phyloP scores from a whole-genome alignment of 2,329 filamentous ascomycete species.

The Talaromyces funiculosus region DNA sequence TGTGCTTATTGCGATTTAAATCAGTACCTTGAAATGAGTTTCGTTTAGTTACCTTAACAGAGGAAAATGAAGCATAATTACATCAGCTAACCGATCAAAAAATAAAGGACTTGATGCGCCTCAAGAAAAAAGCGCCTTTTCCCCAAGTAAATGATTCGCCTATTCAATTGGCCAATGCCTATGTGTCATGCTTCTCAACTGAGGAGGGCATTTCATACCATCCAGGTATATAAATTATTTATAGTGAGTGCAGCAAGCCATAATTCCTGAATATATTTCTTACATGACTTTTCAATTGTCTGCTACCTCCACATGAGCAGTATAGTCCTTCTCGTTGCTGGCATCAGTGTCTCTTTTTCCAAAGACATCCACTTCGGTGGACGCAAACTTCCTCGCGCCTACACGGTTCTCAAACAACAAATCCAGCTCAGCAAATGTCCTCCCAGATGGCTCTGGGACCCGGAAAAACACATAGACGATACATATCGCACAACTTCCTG shows the following conservation, averaged over 20 bases:
- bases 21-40: not conserved
- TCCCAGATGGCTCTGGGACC: constrained; percentile 25
- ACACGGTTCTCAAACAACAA: constrained; percentile 21
- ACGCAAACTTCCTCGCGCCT: constrained; percentile 15
- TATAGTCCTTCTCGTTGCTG: not conserved
- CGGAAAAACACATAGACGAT: constrained; percentile 19
- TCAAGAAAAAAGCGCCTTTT: not conserved
- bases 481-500: not conserved
- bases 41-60: not conserved
- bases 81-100: too few relatives aligned
- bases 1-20: too few relatives aligned
- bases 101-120: too few relatives aligned
- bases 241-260: not conserved
- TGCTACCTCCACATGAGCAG: not conserved
- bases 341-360: not conserved
- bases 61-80: too few relatives aligned
- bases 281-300: not conserved
- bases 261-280: not conserved
- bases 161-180: not conserved
- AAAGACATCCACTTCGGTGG: not conserved
- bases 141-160: not conserved
- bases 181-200: not conserved
- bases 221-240: not conserved
- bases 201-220: not conserved
- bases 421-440: constrained; percentile 27